Evolutionary conservation across 768 basidiomycete species (phyloP), one percentile per base, ranked within the genome.

Genomic region (Kwoniella sp.): DNA sequence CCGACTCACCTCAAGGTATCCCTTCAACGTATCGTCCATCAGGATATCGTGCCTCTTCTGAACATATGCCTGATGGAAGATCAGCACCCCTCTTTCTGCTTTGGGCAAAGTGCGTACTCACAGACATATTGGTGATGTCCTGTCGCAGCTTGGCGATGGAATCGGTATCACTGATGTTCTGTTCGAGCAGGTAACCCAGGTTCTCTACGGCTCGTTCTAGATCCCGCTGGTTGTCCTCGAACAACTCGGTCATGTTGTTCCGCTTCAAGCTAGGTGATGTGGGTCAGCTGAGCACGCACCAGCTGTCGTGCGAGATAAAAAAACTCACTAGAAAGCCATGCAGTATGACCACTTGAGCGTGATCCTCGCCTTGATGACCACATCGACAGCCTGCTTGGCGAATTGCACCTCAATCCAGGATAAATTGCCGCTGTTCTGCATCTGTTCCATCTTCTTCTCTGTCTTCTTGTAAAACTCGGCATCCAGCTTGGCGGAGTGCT

Each of bases 361-460:
- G 79, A 84, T 88, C 23, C 95, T 83, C 8, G 76, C 95, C 88
- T 72, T 85, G 85, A 63, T 86, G 82, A 32, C 88, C 82, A 86
- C 86, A 68, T 96, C 95, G 3, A 96, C 92, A 0, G 95, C 95
- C 75, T 92, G 92, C 79, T 90, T 91, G 81, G 95, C 92, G 76
- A 99, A 99, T 76, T 98, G 93, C 26, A 85, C 91, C 76, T 99
- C 92, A 62, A 99, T 99, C 95, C 95, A 99, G 2, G 90, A 91
- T 32, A 99, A 77, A 49, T 84, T 80, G 2, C 89, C 90, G 10
- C 84, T 85, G 58, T 90, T 81, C 78, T 98, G 95, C 86, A 98
- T 93, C 76, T 95, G 90, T 75, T 96, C 91, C 95, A 99, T 99
- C 84, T 96, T 96, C 82, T 93, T 91, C 81, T 99, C 92, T 11